Conservation (phyloP, 768 basidiomycete species). For the Tulasnella sp. region DNA sequence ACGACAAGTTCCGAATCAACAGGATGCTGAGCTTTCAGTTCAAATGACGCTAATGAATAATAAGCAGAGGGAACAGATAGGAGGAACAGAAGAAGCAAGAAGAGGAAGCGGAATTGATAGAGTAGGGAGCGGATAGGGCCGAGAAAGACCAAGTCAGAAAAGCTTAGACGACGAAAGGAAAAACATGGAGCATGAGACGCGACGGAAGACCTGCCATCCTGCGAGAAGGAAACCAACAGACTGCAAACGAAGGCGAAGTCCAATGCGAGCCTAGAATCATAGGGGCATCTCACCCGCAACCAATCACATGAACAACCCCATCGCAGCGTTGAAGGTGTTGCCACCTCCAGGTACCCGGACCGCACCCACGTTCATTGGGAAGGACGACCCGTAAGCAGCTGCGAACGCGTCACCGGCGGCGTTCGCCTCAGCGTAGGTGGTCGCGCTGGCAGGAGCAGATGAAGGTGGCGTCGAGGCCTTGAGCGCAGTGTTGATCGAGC, state of each 20-base stretch:
- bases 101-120: too few species aligned
- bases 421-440: slow-evolving; percentile 9
- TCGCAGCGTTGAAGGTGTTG: slow-evolving; percentile 10
- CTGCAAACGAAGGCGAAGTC: neutral
- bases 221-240: neutral
- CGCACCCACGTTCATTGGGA: neutral
- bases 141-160: too few species aligned
- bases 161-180: too few species aligned
- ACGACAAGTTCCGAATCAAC: neutral
- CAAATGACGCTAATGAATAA: too few species aligned
- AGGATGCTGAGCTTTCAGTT: neutral
- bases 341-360: slow-evolving; percentile 9
- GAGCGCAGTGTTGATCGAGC: neutral
- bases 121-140: too few species aligned
- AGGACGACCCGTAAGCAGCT: slow-evolving; percentile 1
- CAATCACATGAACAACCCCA: slow-evolving; percentile 16
- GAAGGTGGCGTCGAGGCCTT: slow-evolving; percentile 4
- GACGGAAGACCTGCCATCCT: neutral
- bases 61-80: too few species aligned
- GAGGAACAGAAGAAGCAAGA: too few species aligned
- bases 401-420: slow-evolving; percentile 9
- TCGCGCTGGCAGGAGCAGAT: slow-evolving; percentile 10
- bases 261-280: neutral
- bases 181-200: too few species aligned
- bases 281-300: too few species aligned